Percentiles rank a stretch among this genome's conserved stretches.
phyloP scores from a whole-genome alignment of 1,284 basidiomycete species.

The Irpex lacteus region DNA sequence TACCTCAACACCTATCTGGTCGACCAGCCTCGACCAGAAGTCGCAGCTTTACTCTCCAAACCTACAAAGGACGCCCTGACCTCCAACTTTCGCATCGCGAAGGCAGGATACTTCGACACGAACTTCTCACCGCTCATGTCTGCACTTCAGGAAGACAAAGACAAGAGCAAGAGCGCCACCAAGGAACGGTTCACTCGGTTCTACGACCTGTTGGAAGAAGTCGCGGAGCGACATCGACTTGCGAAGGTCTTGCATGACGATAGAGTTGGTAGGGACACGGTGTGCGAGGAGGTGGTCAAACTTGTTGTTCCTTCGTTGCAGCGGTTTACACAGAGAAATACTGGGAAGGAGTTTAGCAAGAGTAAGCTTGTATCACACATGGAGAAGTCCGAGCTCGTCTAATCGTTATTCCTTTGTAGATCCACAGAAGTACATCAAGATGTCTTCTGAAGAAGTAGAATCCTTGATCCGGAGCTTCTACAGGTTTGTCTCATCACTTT shows the following conservation, averaged over 20 bases:
- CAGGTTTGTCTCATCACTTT: constrained; percentile 17
- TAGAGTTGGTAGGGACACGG: constrained; percentile 46
- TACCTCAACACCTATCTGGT: constrained; percentile 62
- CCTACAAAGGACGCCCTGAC: constrained; percentile 60
- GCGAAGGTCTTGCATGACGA: constrained; percentile 73
- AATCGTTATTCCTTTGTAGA: constrained; percentile 39
- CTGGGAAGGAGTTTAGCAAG: constrained; percentile 80
- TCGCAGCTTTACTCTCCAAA: constrained; percentile 52
- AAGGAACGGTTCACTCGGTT: constrained; percentile 82
- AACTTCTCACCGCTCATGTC: constrained; percentile 78
- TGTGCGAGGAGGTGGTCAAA: constrained; percentile 72
- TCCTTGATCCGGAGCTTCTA: constrained; percentile 64
- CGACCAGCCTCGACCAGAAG: constrained; percentile 42
- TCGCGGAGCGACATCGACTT: constrained; percentile 67
- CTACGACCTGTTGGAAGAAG: constrained; percentile 74
- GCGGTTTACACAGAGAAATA: constrained; percentile 68
- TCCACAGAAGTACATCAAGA: constrained; percentile 82
- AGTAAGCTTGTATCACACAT: constrained; percentile 44
- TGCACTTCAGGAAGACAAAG: constrained; percentile 65
- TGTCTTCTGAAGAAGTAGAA: constrained; percentile 73
- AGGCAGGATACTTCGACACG: constrained; percentile 77
- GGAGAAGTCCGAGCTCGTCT: too few species aligned
- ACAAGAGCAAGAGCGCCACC: constrained; percentile 55
- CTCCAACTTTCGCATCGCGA: constrained; percentile 71
- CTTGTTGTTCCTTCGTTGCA: constrained; percentile 72